Conservation (phyloP, 1,284 basidiomycete species). For the Rhodotorula sp. region DNA sequence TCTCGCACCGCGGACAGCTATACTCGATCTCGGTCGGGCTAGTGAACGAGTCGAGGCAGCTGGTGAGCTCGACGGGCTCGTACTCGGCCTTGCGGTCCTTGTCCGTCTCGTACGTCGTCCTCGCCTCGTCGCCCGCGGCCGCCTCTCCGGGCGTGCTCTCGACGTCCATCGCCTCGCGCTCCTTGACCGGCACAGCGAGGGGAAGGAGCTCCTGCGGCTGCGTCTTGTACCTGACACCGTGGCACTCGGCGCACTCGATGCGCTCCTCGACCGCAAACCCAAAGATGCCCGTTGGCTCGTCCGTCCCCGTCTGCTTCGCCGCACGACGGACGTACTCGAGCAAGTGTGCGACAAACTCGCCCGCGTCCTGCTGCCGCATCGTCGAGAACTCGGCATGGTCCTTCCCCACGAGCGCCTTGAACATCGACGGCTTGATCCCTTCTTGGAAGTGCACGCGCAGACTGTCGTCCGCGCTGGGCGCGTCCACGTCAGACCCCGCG, state of each 20-base stretch:
- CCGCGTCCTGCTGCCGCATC: constrained; percentile 96
- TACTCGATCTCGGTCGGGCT: constrained; percentile 69
- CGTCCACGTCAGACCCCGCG: constrained; percentile 32
- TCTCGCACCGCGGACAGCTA: constrained; percentile 63
- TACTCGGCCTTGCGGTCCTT: constrained; percentile 67
- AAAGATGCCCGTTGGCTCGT: constrained; percentile 74
- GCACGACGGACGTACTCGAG: constrained; percentile 69
- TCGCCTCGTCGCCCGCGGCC: constrained; percentile 37
- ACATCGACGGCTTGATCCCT: constrained; percentile 78
- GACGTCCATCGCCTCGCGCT: constrained; percentile 43
- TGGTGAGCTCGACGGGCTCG: constrained; percentile 66
- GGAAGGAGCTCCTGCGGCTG: constrained; percentile 78
- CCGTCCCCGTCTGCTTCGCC: constrained; percentile 56
- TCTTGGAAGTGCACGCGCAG: constrained; percentile 68
- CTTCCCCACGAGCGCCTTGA: constrained; percentile 87
- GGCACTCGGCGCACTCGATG: constrained; percentile 78
- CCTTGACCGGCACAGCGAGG: constrained; percentile 68
- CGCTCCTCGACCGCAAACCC: constrained; percentile 82
- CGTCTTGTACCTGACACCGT: constrained; percentile 81
- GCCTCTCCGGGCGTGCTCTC: neutral
- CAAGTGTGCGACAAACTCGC: constrained; percentile 88
- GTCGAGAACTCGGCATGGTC: constrained; percentile 94
- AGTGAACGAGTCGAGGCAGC: constrained; percentile 70
- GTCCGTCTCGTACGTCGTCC: constrained; percentile 48
- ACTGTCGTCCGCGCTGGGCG: constrained; percentile 3